Evolutionary conservation across 2,329 filamentous ascomycete genomes (phyloP), one percentile per base, ranked within the genome.

Genomic region (Basipetospora chlamydospora): DNA sequence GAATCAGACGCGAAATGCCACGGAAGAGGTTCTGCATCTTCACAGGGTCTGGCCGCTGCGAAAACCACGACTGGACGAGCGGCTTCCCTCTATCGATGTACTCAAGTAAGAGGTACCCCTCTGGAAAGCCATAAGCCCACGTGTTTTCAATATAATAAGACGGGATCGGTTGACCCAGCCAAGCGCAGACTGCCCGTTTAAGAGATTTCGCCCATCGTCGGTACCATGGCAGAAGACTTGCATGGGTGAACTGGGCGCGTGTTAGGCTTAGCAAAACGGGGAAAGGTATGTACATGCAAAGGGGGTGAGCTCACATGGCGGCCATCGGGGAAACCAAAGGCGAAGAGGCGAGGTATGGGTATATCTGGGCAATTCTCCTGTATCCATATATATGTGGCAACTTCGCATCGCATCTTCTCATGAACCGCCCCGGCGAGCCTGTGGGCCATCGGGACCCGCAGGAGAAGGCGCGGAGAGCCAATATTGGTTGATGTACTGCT

Each of bases 381-480:
- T 26, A 53, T 41, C 48, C 46, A 52, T 2, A 34, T 28, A 26
- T 50, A 52, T 5, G 48, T 39, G 11, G 38, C 48, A 3, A 48
- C 44, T 33, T 53, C 49, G n/a, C 37, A 41, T 17, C 46, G 13
- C 12, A 64, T 13, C 47, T 65, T 65, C 47, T 65, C 60, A 23
- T 64, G 54, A 11, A 53, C 50, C 28, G 53, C 39, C 37, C 63
- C 60, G 8, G 58, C 60, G 5, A 59, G 43, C 35, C 54, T 55
- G 42, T 52, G 53, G 17, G 52, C 53, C 40, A 57, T 41, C 34
- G 56, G 48, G 34, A 53, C 49, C 15, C 51, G 47, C 17, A 55
- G 40, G 8, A 50, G 3, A 21, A 33, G n/a, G n/a, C n/a, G n/a
- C n/a, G n/a, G n/a, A n/a, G n/a, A n/a, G n/a, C n/a, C n/a, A n/a